Evolutionary conservation across 305 asterid species (phyloP).

Genomic region (Fraxinus greggii): DNA sequence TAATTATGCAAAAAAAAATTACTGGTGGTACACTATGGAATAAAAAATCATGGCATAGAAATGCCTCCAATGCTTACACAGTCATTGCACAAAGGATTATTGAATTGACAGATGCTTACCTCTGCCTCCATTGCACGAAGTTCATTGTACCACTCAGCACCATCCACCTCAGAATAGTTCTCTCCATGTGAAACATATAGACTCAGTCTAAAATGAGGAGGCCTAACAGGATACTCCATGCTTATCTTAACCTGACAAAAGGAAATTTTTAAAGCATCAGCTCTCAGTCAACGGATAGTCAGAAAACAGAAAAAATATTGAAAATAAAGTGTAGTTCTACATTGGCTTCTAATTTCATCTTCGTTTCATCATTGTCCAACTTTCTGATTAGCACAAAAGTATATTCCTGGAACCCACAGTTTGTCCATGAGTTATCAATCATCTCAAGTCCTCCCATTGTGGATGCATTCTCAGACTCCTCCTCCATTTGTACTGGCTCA

Average conservation of each 20-base stretch:
- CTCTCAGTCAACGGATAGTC: constrained; percentile 7
- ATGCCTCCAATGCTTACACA: not conserved
- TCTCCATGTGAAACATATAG: constrained; percentile 44
- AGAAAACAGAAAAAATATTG: constrained; percentile 14
- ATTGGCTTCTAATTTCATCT: constrained; percentile 77
- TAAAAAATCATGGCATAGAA: not conserved
- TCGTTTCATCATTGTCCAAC: constrained; percentile 45
- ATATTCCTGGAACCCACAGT: constrained; percentile 60
- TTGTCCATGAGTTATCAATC: constrained; percentile 55
- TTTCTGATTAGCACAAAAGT: constrained; percentile 60
- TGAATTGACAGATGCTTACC: constrained; percentile 49
- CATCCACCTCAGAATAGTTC: constrained; percentile 39
- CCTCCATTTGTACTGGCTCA: constrained; percentile 59
- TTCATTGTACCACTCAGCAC: constrained; percentile 75
- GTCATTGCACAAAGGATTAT: constrained; percentile 4
- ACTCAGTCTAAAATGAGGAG: constrained; percentile 67
- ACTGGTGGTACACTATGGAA: not conserved
- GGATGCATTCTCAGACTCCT: constrained; percentile 39
- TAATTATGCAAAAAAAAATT: not conserved
- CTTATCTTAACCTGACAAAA: constrained; percentile 68
- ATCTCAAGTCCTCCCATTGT: constrained; percentile 26
- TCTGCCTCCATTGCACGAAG: constrained; percentile 96
- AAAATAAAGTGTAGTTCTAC: constrained; percentile 34
- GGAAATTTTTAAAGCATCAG: not conserved
- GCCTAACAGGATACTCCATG: constrained; percentile 77